These are phyloP conservation scores for Ogataea parapolymorpha DNA, from an alignment of 805 yeast genomes.

Conservation along the genomic window DNA sequence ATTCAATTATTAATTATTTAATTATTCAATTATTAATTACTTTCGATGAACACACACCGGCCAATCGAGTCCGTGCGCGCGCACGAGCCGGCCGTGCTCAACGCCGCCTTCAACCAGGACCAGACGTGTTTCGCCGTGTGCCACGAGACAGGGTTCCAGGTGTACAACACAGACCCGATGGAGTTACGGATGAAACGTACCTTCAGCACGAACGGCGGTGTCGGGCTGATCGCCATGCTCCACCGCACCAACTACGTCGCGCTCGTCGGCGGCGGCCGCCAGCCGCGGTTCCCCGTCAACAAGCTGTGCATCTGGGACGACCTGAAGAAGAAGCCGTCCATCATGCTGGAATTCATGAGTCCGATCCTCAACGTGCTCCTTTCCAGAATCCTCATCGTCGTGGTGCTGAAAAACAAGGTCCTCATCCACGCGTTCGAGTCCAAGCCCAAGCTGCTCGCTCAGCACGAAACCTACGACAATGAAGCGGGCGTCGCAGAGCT, in stretches of 20 bases:
- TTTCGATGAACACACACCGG: conserved; percentile 33
- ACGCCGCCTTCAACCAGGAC: conserved; percentile 82
- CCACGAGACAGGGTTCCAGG: conserved; percentile 76
- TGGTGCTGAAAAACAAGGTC: conserved; percentile 63
- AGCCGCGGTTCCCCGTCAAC: conserved; percentile 74
- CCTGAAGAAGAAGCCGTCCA: conserved; percentile 66
- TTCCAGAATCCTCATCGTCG: conserved; percentile 72
- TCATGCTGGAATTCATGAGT: conserved; percentile 70
- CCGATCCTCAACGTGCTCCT: conserved; percentile 72
- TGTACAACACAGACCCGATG: conserved; percentile 85
- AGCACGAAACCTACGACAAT: conserved; percentile 64
- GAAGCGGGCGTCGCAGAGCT: conserved; percentile 60
- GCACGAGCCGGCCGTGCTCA: conserved; percentile 40
- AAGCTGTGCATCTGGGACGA: conserved; percentile 92
- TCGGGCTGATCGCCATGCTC: conserved; percentile 77
- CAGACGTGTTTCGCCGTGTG: conserved; percentile 86
- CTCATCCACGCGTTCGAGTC: conserved; percentile 77
- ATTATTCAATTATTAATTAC: background rate
- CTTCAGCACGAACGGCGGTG: conserved; percentile 48
- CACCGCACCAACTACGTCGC: conserved; percentile 90
- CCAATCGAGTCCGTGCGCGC: conserved; percentile 23
- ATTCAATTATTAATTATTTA: background rate
- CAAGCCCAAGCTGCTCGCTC: conserved; percentile 64
- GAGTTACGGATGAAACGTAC: conserved; percentile 65
- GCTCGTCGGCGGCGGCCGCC: conserved; percentile 83